Evolutionary conservation across 1,284 basidiomycete species (phyloP).

Genomic region (Veloboletus limbatus): DNA sequence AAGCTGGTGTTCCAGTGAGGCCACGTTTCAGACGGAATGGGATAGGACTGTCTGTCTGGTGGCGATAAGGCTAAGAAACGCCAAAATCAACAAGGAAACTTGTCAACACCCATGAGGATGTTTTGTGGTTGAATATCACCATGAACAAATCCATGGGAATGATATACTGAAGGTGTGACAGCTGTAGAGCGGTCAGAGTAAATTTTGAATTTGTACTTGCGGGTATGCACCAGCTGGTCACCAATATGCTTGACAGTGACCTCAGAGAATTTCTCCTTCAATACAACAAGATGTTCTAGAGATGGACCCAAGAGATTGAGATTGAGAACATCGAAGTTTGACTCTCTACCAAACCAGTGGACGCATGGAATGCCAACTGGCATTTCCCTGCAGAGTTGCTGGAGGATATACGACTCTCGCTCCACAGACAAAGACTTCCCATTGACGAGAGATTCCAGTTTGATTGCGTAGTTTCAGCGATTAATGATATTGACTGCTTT

Average conservation of each 20-base stretch:
- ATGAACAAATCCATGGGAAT: not conserved
- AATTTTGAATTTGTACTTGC: too few relatives aligned
- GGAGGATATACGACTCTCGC: not conserved
- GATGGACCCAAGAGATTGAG: not conserved
- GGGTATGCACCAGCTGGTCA: not conserved
- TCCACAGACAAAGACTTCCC: not conserved
- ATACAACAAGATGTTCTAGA: not conserved
- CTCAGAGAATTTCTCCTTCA: not conserved
- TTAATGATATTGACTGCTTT: not conserved
- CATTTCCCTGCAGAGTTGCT: too few relatives aligned
- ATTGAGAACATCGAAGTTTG: not conserved
- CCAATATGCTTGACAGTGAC: not conserved
- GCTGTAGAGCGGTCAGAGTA: too few relatives aligned
- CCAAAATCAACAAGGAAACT: not conserved
- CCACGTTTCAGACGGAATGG: not conserved
- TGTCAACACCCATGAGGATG: not conserved
- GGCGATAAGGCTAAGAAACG: not conserved
- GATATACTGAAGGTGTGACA: not conserved
- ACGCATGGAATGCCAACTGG: not conserved
- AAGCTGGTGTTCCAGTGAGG: not conserved
- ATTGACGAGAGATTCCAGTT: not conserved
- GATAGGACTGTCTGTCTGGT: not conserved
- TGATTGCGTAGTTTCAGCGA: not conserved
- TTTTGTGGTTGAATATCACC: not conserved
- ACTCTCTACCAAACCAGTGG: not conserved